Conservation (phyloP, 2,329 filamentous ascomycete genomes). For the Aspergillus thermomutatus region DNA sequence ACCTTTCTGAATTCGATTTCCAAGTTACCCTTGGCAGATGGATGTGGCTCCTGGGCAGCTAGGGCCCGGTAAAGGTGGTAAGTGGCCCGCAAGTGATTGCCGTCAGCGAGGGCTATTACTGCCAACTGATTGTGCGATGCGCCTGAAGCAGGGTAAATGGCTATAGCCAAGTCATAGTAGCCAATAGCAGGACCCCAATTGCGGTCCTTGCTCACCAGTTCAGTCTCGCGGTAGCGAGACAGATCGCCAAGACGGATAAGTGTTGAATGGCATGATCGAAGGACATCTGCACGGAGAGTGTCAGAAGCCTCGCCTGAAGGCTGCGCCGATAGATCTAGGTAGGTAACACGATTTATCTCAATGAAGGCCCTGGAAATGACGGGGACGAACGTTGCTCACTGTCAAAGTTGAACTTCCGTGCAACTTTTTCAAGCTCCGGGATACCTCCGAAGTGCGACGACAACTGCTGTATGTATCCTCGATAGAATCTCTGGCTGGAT, state of each 20-base stretch:
- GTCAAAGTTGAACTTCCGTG: constrained; percentile 48
- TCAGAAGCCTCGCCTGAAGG: constrained; percentile 46
- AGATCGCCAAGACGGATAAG: constrained; percentile 87
- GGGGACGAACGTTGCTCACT: constrained; percentile 33
- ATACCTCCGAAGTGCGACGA: constrained; percentile 58
- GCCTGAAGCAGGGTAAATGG: constrained; percentile 74
- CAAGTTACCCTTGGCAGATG: constrained; percentile 71
- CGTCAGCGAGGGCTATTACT: constrained; percentile 73
- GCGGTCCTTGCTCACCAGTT: constrained; percentile 68
- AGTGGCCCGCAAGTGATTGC: constrained; percentile 76
- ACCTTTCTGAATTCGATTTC: constrained; percentile 74
- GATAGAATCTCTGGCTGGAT: constrained; percentile 83
- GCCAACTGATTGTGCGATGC: constrained; percentile 87
- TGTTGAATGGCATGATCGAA: constrained; percentile 74
- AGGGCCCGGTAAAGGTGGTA: constrained; percentile 88
- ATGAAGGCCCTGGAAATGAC: constrained; percentile 4
- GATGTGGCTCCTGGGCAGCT: constrained; percentile 69
- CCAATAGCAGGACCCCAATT: constrained; percentile 77
- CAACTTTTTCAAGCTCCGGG: constrained; percentile 56
- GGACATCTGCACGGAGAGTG: constrained; percentile 57
- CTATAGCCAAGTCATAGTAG: constrained; percentile 79
- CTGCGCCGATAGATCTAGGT: constrained; percentile 42
- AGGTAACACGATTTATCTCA: constrained; percentile 6
- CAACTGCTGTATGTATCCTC: constrained; percentile 75
- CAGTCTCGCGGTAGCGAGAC: constrained; percentile 75